phyloP scores from a whole-genome alignment of 2,329 filamentous ascomycete genomes.

The Xylaria sp. region DNA sequence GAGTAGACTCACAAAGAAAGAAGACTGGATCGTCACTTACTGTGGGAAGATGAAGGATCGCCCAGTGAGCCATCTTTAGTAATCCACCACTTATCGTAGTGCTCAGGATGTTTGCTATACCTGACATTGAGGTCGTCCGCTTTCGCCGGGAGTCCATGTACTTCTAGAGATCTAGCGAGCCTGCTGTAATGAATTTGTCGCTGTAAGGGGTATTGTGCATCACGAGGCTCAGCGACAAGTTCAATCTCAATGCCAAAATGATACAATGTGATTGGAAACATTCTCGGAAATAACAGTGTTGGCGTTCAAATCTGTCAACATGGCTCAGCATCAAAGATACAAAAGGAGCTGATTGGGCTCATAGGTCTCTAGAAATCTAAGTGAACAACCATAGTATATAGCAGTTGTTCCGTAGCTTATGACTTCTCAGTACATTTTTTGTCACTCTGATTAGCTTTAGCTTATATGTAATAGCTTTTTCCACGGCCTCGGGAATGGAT shows the following conservation, averaged over 20 bases:
- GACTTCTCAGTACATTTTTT: too few relatives aligned
- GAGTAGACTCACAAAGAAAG: too few relatives aligned
- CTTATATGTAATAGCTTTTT: too few relatives aligned
- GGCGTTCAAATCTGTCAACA: neutral
- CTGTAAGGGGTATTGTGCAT: neutral
- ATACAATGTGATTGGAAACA: constrained; percentile 4
- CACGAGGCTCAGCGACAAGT: constrained; percentile 1
- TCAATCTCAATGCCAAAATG: constrained; percentile 22
- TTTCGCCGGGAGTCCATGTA: neutral
- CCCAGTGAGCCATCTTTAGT: constrained; percentile 7
- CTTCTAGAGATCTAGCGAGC: neutral
- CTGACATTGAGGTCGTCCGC: constrained; percentile 3
- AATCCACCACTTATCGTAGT: constrained; percentile 14
- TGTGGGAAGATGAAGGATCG: constrained; percentile 6
- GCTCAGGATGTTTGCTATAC: constrained; percentile 5
- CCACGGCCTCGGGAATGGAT: too few relatives aligned
- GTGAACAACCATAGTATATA: too few relatives aligned
- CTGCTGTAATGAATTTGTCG: neutral
- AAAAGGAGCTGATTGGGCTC: neutral
- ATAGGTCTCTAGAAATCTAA: neutral
- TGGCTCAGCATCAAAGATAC: too few relatives aligned
- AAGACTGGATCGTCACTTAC: neutral
- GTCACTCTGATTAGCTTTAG: too few relatives aligned
- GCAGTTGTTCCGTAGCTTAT: too few relatives aligned
- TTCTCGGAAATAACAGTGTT: neutral